Evolutionary conservation across 805 yeast species (phyloP).

Genomic region (Teunomyces gatunensis): DNA sequence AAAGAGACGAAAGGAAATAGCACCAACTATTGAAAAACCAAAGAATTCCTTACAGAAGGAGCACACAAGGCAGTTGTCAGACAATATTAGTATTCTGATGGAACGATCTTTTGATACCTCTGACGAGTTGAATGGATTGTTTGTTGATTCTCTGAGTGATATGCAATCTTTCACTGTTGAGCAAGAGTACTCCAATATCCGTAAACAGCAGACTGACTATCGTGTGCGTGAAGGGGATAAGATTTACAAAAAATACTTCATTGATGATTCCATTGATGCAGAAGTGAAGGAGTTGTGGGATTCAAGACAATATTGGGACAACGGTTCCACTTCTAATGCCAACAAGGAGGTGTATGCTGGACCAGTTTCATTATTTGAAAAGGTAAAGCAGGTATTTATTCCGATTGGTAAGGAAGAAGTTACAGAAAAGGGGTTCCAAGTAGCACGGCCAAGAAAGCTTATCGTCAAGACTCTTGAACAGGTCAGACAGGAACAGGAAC

Average conservation of each 20-base stretch:
- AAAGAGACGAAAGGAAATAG: slow-evolving; percentile 3
- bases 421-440: slow-evolving; percentile 29
- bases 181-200: slow-evolving; percentile 10
- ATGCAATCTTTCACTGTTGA: slow-evolving; percentile 7
- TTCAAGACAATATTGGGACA: slow-evolving; percentile 31
- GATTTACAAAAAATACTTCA: slow-evolving; percentile 42
- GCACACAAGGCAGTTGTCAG: not conserved
- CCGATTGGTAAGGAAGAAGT: not conserved
- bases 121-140: not conserved
- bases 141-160: slow-evolving; percentile 2
- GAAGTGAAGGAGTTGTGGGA: slow-evolving; percentile 54
- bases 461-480: slow-evolving; percentile 19
- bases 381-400: not conserved
- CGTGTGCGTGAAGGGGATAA: slow-evolving; percentile 60
- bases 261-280: slow-evolving; percentile 45
- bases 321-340: not conserved
- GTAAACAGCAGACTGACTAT: slow-evolving; percentile 42
- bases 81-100: not conserved
- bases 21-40: not conserved
- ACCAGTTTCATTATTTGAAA: not conserved
- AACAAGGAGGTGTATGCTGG: not conserved
- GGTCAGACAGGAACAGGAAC: not conserved
- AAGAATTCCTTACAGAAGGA: not conserved
- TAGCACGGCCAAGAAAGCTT: slow-evolving; percentile 34
- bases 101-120: not conserved